Evolutionary conservation across 2,329 filamentous ascomycete genomes (phyloP).

Genomic region (Dactylonectria estremocensis): DNA sequence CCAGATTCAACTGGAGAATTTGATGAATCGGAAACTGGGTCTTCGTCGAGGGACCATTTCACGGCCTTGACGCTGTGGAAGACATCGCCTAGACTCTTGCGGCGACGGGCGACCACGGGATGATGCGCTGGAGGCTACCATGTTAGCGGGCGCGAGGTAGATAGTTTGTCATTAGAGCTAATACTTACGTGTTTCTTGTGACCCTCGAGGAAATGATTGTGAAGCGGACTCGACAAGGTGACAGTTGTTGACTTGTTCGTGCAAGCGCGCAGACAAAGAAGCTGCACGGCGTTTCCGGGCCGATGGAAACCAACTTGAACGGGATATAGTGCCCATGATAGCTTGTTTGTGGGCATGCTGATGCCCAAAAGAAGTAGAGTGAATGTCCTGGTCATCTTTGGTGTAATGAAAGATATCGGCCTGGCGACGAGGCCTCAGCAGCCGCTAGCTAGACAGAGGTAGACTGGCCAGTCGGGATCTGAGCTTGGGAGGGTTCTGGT

Average conservation of each 20-base stretch:
- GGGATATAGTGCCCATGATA: background rate
- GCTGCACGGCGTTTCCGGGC: background rate
- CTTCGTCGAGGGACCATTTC: conserved; percentile 46
- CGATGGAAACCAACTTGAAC: background rate
- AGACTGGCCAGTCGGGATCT: background rate
- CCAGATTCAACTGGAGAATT: background rate
- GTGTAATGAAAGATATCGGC: background rate
- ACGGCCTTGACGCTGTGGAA: conserved; percentile 48
- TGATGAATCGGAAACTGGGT: conserved; percentile 3
- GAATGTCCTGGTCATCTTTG: background rate
- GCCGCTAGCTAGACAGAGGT: conserved; percentile 13
- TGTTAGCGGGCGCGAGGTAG: background rate
- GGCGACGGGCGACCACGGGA: conserved; percentile 32
- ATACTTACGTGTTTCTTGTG: conserved; percentile 1
- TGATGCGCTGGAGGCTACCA: background rate
- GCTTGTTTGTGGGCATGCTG: background rate
- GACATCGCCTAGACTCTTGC: conserved; percentile 50
- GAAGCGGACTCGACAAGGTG: background rate
- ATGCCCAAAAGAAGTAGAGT: background rate
- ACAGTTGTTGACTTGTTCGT: background rate
- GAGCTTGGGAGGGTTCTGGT: background rate
- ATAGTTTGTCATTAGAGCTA: background rate
- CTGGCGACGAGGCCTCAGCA: conserved; percentile 11
- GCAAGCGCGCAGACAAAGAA: background rate
- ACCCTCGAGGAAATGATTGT: too few relatives aligned